These are phyloP conservation scores for Ophiostoma ulmi DNA, from an alignment of 2,329 filamentous ascomycete species.

Conservation along the genomic window DNA sequence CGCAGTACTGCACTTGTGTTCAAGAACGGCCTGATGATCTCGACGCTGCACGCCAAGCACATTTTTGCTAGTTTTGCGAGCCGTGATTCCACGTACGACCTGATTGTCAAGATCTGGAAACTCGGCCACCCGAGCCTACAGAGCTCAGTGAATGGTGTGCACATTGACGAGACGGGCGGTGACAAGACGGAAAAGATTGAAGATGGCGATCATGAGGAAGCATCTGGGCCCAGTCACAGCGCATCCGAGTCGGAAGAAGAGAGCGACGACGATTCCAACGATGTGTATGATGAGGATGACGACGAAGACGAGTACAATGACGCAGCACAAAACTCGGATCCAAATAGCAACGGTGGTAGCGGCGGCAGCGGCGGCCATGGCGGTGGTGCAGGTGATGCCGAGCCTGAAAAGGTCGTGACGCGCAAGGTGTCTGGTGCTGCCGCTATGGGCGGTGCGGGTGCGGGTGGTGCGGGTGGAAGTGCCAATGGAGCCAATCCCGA, in stretches of 20 bases:
- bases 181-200: constrained; percentile 88
- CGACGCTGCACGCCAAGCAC: constrained; percentile 90
- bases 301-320: constrained; percentile 59
- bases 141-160: constrained; percentile 84
- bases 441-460: constrained; percentile 25
- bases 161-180: constrained; percentile 72
- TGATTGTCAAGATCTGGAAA: constrained; percentile 98
- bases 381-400: constrained; percentile 45
- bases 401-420: constrained; percentile 52
- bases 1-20: constrained; percentile 92
- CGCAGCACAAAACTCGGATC: constrained; percentile 38
- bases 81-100: constrained; percentile 90
- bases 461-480: not conserved
- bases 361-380: constrained; percentile 29
- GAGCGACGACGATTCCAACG: constrained; percentile 68
- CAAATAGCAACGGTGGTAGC: constrained; percentile 18
- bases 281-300: constrained; percentile 74
- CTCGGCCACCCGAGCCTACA: constrained; percentile 87
- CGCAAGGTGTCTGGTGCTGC: constrained; percentile 65
- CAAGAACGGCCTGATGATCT: constrained; percentile 95
- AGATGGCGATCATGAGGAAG: constrained; percentile 50
- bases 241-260: constrained; percentile 53
- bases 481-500: constrained; percentile 41
- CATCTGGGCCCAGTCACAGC: constrained; percentile 44
- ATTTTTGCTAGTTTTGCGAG: constrained; percentile 94